Evolutionary conservation across 768 basidiomycete species (phyloP), one percentile per base, ranked within the genome.

Genomic region (Termitomyces sp.): DNA sequence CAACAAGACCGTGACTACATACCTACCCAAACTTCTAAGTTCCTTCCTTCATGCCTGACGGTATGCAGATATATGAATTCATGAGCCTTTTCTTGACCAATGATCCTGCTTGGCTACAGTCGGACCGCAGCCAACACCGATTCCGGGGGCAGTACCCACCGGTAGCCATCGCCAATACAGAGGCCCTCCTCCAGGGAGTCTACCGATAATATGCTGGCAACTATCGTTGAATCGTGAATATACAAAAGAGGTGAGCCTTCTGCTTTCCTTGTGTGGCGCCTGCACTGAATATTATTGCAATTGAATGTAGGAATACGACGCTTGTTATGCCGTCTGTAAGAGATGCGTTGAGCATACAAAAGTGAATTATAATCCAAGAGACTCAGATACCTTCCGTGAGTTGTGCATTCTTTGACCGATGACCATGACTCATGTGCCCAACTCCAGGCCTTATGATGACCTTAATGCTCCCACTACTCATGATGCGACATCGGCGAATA

Each of bases 401-500:
- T 78, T 23, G 11, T 37, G 19, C 35, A 32, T 32, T 11, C 14
- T 42, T 19, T 4, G 29, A 9, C 40, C 14, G n/a, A 23, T 5
- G 23, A 42, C 21, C 11, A 16, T 21, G 29, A 32, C 29, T 31
- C 9, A 23, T 21, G 17, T 17, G 19, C 12, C 4, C 38, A 8
- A 55, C 50, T 41, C 40, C 32, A 91, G 90, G 89, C 21, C 80
- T 82, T 65, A 73, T 88, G 62, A 84, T 92, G 68, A 84, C 85
- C 17, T 78, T 86, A 62, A 86, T 91, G 77, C 73, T 92, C 10
- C 90, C 90, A 0, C 74, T 91, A 12, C 83, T 91, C 63, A 90
- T 92, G 90, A 91, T 91, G 90, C 75, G 89, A 16, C 90, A 91
- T 68, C 78, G 89, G 54, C 83, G 90, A 38, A 87, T 91, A 70